Evolutionary conservation across 805 yeast genomes (phyloP).

Genomic region (Wickerhamomyces ciferrii): DNA sequence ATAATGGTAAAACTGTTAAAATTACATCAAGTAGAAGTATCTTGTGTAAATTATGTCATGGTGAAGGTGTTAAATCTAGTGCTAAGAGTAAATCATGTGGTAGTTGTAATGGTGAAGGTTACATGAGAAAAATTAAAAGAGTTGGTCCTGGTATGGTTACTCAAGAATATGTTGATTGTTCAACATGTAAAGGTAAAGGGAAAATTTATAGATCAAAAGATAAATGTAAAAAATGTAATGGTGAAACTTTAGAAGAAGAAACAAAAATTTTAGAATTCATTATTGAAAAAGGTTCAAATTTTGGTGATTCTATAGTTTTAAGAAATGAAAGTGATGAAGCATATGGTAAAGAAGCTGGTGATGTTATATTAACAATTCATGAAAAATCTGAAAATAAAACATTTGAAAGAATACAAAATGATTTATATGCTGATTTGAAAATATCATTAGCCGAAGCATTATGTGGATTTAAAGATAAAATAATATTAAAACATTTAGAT

Average conservation of each 20-base stretch:
- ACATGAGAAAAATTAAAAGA: conserved; percentile 50
- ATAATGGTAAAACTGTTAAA: conserved; percentile 75
- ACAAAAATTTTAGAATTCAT: conserved; percentile 72
- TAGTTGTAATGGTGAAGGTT: conserved; percentile 71
- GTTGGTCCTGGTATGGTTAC: conserved; percentile 76
- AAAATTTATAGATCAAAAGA: conserved; percentile 55
- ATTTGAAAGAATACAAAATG: conserved; percentile 59
- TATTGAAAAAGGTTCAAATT: conserved; percentile 65
- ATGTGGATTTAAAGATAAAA: conserved; percentile 68
- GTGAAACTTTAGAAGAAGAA: conserved; percentile 56
- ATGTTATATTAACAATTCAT: conserved; percentile 59
- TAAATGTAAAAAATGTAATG: conserved; percentile 72
- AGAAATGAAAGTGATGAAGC: conserved; percentile 74
- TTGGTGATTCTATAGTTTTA: conserved; percentile 56
- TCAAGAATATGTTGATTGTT: conserved; percentile 55
- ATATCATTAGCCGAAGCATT: conserved; percentile 77
- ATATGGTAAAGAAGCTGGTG: conserved; percentile 71
- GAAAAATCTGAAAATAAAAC: conserved; percentile 26
- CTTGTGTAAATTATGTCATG: conserved; percentile 69
- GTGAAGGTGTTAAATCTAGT: conserved; percentile 65
- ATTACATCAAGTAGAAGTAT: conserved; percentile 67
- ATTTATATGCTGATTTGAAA: conserved; percentile 53
- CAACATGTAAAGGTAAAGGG: conserved; percentile 70
- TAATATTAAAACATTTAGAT: conserved; percentile 70
- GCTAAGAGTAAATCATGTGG: conserved; percentile 55